Evolutionary conservation across 306 rosid species (phyloP), one percentile per base, ranked within the genome.

Genomic region (Dryas octopetala): DNA sequence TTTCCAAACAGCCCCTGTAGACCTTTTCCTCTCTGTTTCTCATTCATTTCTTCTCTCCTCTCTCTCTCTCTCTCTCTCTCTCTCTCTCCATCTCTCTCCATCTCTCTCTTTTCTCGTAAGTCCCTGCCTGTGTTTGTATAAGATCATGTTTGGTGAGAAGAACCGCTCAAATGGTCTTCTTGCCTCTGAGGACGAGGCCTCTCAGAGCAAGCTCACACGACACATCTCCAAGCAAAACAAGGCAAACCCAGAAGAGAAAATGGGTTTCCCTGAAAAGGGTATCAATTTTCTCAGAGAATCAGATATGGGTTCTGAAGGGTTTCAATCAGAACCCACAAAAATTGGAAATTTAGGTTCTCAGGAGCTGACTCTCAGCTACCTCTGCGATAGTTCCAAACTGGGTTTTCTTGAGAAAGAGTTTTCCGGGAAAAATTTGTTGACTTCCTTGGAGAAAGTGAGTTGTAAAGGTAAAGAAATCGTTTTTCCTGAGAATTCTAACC

Each of bases 321-420:
- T 81, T 51, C 66, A 52, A 40, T 67, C 87, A 15, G 90, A 78
- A 51, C 59, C 88, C 70, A 19, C 82, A 2, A 80, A 71, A 71
- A 58, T 49, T 45, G 85, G 85, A 6, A 75, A 74, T 75, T 85
- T 87, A 4, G 83, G 86, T 32, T 73, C 93, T 0, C 96, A 94
- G 72, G 99, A 95, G 79, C 81, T 95, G 46, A 95, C 99, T 64
- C 81, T 96, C 0, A 96, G 93, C 84, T 89, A 92, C 82, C 97
- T 92, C 11, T 95, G 99, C 75, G 97, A 88, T 0, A 88, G 77
- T 73, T 74, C 82, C 52, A 89, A 83, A 68, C 70, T 85, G 83
- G 77, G 74, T 84, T 84, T 87, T 75, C 74, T 85, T 41, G 93
- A 86, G 78, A 85, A 81, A 57, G 93, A 90, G 47, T 45, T 62